Base-by-base conservation (phyloP, 2,329 filamentous ascomycete species). In the Verticillium tricorpus region DNA sequence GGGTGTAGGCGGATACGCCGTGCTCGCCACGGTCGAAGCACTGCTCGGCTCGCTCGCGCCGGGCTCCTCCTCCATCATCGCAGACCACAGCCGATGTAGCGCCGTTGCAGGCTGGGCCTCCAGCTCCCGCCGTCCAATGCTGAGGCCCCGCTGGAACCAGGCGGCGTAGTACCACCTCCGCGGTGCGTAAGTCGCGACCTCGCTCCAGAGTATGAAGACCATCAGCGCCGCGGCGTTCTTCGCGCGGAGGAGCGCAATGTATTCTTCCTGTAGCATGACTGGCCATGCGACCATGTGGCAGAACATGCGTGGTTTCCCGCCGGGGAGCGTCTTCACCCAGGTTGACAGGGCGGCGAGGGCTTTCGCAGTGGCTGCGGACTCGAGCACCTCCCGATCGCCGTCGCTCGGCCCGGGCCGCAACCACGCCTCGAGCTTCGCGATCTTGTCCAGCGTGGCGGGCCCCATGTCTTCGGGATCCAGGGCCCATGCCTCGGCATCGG, bases 201-300 rank as follows among this genome's bases (percentile, higher is more conserved):
- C 58, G 50, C 58, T 59, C 64, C 64, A 65, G 15, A 62, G 19
- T 2, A 61, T 60, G 12, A 65, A 64, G 8, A 65, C 22, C 58
- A 64, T 62, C 37, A 65, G 62, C 39, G 64, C 58, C 14, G 64
- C 56, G 22, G 64, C 60, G 40, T 61, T 58, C 40, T 64, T 62
- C 8, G 40, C 34, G 31, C 55, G 28, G 1, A 65, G 25, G 1
- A 65, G 62, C 14, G 58, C 52, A 9, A 64, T 34, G 15, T 65
- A 65, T 22, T 62, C 60, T 34, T 64, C 60, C 35, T 62, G 62
- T 2, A 64, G 62, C 15, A 64, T 58, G 7, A 60, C 60, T 3
- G 64, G 64, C 64, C 64, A 65, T 2, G 63, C 40, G n/a, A 65
- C 64, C 45, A 65, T 64, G 50, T 65, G 62, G 32, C 63, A 64